These are phyloP conservation scores for Rhipidocladum racemiflorum DNA, from an alignment of 176 grass and related monocot genomes.

Conservation along the genomic window DNA sequence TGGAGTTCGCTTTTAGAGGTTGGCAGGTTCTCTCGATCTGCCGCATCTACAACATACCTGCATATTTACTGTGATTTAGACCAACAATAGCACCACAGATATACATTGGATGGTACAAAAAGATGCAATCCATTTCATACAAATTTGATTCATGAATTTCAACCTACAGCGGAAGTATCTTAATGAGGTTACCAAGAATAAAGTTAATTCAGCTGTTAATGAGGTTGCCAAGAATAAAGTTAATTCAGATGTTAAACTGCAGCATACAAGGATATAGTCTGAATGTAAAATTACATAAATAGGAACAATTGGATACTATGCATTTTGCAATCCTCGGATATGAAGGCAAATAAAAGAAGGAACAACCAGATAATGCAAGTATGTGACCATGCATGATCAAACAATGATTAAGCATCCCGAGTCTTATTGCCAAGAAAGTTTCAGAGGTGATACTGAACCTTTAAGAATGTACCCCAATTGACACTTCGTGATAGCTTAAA, in stretches of 20 bases:
- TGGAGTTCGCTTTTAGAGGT: slow-evolving; percentile 87
- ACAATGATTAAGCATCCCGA: no score
- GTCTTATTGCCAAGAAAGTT: no score
- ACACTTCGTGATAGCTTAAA: no score
- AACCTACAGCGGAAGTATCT: not conserved
- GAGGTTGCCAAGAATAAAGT: not conserved
- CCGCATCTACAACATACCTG: slow-evolving; percentile 92
- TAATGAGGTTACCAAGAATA: not conserved
- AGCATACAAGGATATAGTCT: not conserved
- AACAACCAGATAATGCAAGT: not conserved
- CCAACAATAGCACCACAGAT: not conserved
- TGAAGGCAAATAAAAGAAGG: not conserved
- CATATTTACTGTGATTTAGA: not conserved
- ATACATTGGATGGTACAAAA: not conserved
- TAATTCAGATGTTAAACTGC: not conserved
- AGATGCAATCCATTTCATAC: not conserved
- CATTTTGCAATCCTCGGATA: not conserved
- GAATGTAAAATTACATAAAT: not conserved
- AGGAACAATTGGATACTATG: not conserved
- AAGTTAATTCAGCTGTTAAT: not conserved
- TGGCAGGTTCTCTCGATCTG: slow-evolving; percentile 73
- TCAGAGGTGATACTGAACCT: no score
- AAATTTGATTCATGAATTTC: not conserved
- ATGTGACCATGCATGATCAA: no score
- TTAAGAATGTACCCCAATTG: no score